Evolutionary conservation across 768 basidiomycete species (phyloP), one percentile per base, ranked within the genome.

Genomic region (Phaeotremella skinneri): DNA sequence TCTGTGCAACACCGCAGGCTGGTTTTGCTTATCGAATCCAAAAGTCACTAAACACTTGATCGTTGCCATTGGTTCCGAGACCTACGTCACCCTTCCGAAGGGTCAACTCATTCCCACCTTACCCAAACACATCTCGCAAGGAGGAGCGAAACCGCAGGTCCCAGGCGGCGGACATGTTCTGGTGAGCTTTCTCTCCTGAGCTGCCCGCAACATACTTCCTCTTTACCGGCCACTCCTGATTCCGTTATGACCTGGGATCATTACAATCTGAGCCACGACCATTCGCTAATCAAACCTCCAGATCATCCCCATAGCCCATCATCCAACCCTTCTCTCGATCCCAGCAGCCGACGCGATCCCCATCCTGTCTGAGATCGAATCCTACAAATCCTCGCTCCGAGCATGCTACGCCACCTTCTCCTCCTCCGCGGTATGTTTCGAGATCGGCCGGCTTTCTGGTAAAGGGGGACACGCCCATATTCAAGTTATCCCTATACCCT

Each of bases 1-100:
- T n/a, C n/a, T n/a, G n/a, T n/a, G n/a, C n/a, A n/a, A n/a, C n/a
- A n/a, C n/a, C 26, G 6, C 48, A 71, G 97, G 94, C 77, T 98
- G 94, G 94, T 98, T 99, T 80, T 99, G 96, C 76, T 78, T 99
- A 53, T 93, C 91, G 41, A 97, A 97, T 73, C 93, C 94, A 0
- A 86, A 85, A 66, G 81, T 98, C 37, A 93, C 90, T 58, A 99
- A 98, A 79, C 90, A 98, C 70, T 84, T 98, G 62, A 93, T 99
- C 63, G 89, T 92, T 30, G 86, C 90, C 0, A 96, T 99, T 70
- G 96, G 93, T 14, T 76, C 81, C 4, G 96, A 99, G 77, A 91
- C 90, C 71, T 99, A 99, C 79, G 79, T 97, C 49, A 93, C 96
- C 0, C 79, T 98, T n/a, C 89, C 96, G 0, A 98, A 96, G 75